phyloP scores from a whole-genome alignment of 352 stramenopile genomes.

The Phytophthora constricta region DNA sequence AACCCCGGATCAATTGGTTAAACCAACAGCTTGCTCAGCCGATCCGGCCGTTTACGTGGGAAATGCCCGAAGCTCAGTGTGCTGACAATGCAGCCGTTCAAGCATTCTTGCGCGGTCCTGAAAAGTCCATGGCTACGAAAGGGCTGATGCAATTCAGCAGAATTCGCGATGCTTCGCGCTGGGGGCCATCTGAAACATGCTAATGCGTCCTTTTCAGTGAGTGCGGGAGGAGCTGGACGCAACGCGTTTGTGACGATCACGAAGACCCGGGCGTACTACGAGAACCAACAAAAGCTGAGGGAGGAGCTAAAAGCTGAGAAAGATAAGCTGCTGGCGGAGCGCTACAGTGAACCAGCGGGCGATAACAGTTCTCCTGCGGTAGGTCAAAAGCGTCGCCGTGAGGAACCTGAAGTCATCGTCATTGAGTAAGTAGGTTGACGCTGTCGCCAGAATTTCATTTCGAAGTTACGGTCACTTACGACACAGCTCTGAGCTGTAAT shows the following conservation, averaged over 20 bases:
- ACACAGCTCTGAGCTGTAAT: neutral
- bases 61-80: conserved; percentile 13
- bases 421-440: conserved; percentile 1
- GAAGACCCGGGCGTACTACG: neutral
- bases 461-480: neutral
- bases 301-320: neutral
- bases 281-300: neutral
- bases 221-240: neutral
- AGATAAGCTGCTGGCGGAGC: neutral
- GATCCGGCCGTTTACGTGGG: conserved; percentile 10
- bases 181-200: neutral
- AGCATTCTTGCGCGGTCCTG: neutral
- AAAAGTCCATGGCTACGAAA: neutral
- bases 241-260: neutral
- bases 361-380: neutral
- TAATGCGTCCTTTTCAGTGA: neutral
- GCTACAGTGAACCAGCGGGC: neutral
- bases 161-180: neutral
- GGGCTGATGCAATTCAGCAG: neutral
- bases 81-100: neutral
- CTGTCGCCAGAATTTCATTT: too few relatives aligned
- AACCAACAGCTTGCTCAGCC: conserved; percentile 8
- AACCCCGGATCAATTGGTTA: conserved; percentile 9
- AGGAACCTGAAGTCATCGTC: neutral
- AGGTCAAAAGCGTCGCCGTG: neutral